A percentile compares a stretch with the other conserved stretches of the same genome.
Conservation (phyloP, 2,329 filamentous ascomycete species). For the Alternaria sp. region DNA sequence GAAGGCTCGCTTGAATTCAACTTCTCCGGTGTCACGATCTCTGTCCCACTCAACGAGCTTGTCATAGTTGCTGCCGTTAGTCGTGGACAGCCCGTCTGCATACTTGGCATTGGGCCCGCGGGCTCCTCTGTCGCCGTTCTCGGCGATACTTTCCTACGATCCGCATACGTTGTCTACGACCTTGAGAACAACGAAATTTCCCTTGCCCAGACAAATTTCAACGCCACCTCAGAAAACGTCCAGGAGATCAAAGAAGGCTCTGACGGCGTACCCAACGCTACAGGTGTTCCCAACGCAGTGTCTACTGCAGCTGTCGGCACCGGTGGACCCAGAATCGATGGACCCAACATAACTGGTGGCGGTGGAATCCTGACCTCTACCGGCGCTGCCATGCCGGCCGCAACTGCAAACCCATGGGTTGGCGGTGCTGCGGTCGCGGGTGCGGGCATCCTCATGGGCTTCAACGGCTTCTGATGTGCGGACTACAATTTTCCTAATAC, state of each 20-base stretch:
- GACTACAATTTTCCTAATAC: conserved; percentile 4
- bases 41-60: conserved; percentile 62
- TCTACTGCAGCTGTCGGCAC: conserved; percentile 53
- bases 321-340: conserved; percentile 53
- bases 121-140: conserved; percentile 58
- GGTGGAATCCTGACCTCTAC: not conserved
- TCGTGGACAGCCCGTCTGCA: conserved; percentile 52
- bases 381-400: conserved; percentile 29
- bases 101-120: conserved; percentile 58
- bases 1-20: conserved; percentile 62
- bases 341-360: conserved; percentile 27
- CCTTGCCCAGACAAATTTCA: conserved; percentile 67
- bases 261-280: conserved; percentile 60
- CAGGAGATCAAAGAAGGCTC: conserved; percentile 60
- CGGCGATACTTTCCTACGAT: conserved; percentile 68
- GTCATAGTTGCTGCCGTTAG: conserved; percentile 58
- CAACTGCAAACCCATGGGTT: conserved; percentile 38
- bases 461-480: conserved; percentile 38
- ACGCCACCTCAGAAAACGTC: conserved; percentile 57
- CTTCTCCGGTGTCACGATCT: conserved; percentile 62
- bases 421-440: conserved; percentile 39
- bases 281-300: conserved; percentile 58
- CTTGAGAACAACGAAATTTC: conserved; percentile 66
- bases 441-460: conserved; percentile 39
- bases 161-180: conserved; percentile 69